Base-by-base conservation (phyloP, 2,329 filamentous ascomycete species). In the Cadophora gregata region DNA sequence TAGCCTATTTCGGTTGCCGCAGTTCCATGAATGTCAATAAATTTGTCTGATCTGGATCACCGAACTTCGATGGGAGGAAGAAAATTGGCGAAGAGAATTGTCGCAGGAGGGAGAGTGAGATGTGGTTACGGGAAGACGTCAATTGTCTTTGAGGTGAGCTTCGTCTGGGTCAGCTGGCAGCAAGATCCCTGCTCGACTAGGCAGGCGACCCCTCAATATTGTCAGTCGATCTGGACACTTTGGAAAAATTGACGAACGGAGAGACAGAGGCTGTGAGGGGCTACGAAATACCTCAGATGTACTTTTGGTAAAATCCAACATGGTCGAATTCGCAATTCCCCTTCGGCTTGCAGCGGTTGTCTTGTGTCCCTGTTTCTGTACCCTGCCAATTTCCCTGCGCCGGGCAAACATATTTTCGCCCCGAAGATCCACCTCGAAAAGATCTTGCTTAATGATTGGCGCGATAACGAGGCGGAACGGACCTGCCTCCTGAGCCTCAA, bases 91-190 rank as follows among this genome's bases (percentile, higher is more conserved):
- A 1, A 19, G 24, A 60, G n/a, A 38, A 24, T 9, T 12, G 38
- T 27, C 16, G 24, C 16, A 38, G 55, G 14, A 24, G 36, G 50
- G 25, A 42, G 29, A n/a, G 56, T 45, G 56, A 59, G 27, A 31
- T 31, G 36, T 27, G 9, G 25, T 60, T 60, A 38, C 16, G 29
- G 25, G 25, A n/a, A 47, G 58, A 47, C 31, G 38, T 24, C 24
- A 38, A 31, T 27, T 59, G 58, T 58, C 55, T 58, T 58, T 33
- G n/a, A 58, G 31, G 33, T 58, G 33, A 58, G 55, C 55, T 58
- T n/a, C 50, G 14, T 31, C 29, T 10, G 31, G 53, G 55, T 58
- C 55, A 58, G 55, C 55, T 58, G 53, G 55, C 55, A 58, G 55
- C 31, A 58, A 58, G 55, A 58, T 58, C 31, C 53, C 53, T 56